Conservation (phyloP, 305 asterid genomes). For the Fraxinus ornus region DNA sequence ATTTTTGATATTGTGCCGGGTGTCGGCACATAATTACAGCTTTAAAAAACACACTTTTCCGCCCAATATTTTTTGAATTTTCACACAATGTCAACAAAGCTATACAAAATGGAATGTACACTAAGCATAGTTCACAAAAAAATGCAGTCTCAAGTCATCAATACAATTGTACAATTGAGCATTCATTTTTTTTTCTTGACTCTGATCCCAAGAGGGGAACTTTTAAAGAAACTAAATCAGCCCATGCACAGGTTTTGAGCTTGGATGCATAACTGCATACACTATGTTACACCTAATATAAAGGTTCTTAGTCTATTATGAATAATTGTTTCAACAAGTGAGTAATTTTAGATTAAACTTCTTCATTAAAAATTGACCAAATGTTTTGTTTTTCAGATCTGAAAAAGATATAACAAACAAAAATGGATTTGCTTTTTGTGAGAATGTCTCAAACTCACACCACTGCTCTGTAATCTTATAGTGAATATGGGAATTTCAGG, state of each 20-base stretch:
- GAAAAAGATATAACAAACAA: neutral
- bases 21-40: no score
- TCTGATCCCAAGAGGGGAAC: conserved; percentile 26
- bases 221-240: no score
- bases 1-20: no score
- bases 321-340: no score
- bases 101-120: no score
- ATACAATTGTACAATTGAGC: neutral
- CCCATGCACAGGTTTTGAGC: neutral
- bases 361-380: neutral
- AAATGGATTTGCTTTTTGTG: neutral
- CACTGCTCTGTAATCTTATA: conserved; percentile 18
- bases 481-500: conserved; percentile 31
- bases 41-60: no score
- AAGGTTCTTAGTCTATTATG: neutral
- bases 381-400: neutral
- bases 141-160: neutral
- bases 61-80: no score
- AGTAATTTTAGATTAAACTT: neutral
- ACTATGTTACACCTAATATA: neutral
- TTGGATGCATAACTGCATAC: neutral
- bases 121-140: no score
- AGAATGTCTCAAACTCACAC: conserved; percentile 25
- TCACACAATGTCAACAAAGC: no score
- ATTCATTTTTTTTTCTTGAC: neutral